These are phyloP conservation scores for Leishmania mexicana DNA, from an alignment of 208 protist species.

Conservation along the genomic window DNA sequence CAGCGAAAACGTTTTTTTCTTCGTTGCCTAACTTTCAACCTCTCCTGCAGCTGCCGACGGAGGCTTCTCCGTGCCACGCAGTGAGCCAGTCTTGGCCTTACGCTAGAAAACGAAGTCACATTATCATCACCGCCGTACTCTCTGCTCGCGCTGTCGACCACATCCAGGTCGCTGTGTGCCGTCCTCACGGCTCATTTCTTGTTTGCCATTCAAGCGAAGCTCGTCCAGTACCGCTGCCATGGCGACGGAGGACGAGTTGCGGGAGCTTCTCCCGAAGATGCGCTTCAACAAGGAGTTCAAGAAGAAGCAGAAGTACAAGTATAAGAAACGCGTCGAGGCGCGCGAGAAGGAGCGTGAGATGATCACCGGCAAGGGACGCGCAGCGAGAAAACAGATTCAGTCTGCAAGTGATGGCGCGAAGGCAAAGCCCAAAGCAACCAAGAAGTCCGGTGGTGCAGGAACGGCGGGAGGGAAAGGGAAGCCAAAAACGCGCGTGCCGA, in stretches of 20 bases:
- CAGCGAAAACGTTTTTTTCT: background rate
- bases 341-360: constrained; percentile 35
- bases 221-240: background rate
- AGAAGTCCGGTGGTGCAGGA: background rate
- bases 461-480: constrained; percentile 15
- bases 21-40: background rate
- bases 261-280: constrained; percentile 43
- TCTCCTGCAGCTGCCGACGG: background rate
- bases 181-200: background rate
- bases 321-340: constrained; percentile 41
- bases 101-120: background rate
- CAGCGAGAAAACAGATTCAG: constrained; percentile 12
- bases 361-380: constrained; percentile 29
- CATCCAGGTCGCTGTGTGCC: background rate
- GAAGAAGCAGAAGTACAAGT: constrained; percentile 49
- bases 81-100: background rate
- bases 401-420: constrained; percentile 15
- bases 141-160: background rate
- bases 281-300: constrained; percentile 69
- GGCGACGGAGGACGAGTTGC: constrained; percentile 29
- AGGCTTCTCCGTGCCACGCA: background rate
- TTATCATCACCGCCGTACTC: no score
- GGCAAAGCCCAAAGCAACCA: background rate
- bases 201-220: background rate
- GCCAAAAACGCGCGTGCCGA: constrained; percentile 39